phyloP scores from a whole-genome alignment of 306 rosid species.

The Prunus dulcis region DNA sequence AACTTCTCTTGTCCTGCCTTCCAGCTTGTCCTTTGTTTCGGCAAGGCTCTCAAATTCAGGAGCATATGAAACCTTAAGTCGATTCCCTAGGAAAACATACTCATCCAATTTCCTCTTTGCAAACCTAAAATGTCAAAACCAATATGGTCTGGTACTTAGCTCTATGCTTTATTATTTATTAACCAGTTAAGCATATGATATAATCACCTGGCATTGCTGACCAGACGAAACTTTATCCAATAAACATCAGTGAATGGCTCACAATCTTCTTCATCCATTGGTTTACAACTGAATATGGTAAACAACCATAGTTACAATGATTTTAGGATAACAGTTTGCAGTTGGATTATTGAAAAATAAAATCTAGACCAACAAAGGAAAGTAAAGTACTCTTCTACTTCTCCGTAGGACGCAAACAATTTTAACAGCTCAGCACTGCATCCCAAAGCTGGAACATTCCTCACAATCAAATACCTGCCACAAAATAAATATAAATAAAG shows the following conservation, averaged over 20 bases:
- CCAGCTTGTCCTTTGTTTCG: conserved; percentile 79
- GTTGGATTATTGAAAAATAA: background rate
- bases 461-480: conserved; percentile 73
- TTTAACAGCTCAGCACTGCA: conserved; percentile 71
- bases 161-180: background rate
- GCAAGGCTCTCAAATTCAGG: conserved; percentile 66
- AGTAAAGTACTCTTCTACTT: conserved; percentile 64
- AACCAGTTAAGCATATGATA: background rate
- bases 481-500: background rate
- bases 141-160: background rate
- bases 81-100: conserved; percentile 78
- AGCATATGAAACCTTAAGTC: conserved; percentile 69
- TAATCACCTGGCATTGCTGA: conserved; percentile 79
- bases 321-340: background rate
- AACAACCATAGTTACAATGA: background rate
- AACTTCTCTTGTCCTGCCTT: conserved; percentile 78
- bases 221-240: conserved; percentile 69
- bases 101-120: conserved; percentile 82
- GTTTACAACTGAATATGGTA: conserved; percentile 55
- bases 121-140: conserved; percentile 50
- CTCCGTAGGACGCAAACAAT: conserved; percentile 71
- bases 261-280: conserved; percentile 92
- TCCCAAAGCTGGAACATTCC: conserved; percentile 82
- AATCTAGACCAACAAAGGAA: background rate
- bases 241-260: conserved; percentile 83